Percentiles rank a stretch among this genome's conserved stretches.
These are phyloP conservation scores for Torulaspora indica DNA, from an alignment of 805 yeast species.

Conservation along the genomic window DNA sequence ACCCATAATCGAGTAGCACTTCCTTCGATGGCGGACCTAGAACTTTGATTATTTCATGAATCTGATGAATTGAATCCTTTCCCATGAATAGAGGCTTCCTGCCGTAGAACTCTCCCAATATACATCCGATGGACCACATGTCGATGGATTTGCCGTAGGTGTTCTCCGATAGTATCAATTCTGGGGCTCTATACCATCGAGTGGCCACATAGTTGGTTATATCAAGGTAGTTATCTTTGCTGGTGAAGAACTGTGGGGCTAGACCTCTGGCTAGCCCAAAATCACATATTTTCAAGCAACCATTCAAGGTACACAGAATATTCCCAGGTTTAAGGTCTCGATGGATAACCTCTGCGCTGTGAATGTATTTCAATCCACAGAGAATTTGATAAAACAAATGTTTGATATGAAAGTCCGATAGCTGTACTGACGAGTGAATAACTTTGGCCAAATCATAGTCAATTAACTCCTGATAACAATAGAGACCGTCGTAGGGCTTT, in stretches of 20 bases:
- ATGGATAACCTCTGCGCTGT: slow-evolving; percentile 88
- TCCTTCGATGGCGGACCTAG: slow-evolving; percentile 65
- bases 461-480: slow-evolving; percentile 81
- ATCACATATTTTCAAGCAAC: slow-evolving; percentile 81
- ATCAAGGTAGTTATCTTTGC: slow-evolving; percentile 28
- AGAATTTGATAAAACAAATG: slow-evolving; percentile 73
- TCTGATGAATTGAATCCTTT: slow-evolving; percentile 63
- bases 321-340: slow-evolving; percentile 92
- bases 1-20: slow-evolving; percentile 42
- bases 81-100: slow-evolving; percentile 80
- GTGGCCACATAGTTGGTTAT: slow-evolving; percentile 90
- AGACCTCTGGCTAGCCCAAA: slow-evolving; percentile 89
- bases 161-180: slow-evolving; percentile 59
- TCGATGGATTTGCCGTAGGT: slow-evolving; percentile 68
- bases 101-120: slow-evolving; percentile 77
- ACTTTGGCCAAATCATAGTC: slow-evolving; percentile 78
- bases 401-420: slow-evolving; percentile 80
- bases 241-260: slow-evolving; percentile 30
- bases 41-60: slow-evolving; percentile 59
- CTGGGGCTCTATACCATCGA: slow-evolving; percentile 95
- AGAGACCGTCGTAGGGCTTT: slow-evolving; percentile 76
- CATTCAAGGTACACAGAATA: slow-evolving; percentile 68
- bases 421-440: slow-evolving; percentile 69
- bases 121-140: slow-evolving; percentile 93
- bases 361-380: slow-evolving; percentile 84